phyloP scores from a whole-genome alignment of 176 grass and related monocot species.

The Oryza longistaminata region DNA sequence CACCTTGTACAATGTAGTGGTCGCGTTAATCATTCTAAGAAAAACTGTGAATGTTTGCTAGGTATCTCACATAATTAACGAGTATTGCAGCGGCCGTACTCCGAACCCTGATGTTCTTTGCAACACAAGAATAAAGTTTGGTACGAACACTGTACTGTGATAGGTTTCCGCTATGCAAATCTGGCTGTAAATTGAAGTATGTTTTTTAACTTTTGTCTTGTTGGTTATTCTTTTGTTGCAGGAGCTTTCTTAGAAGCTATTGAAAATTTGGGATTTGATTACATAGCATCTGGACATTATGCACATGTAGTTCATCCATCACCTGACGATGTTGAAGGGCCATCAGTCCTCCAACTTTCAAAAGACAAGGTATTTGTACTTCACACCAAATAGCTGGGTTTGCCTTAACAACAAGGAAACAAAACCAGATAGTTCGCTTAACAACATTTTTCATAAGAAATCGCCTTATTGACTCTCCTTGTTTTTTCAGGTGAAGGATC shows the following conservation, averaged over 20 bases:
- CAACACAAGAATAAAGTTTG: conserved; percentile 98
- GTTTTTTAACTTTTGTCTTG: background rate
- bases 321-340: conserved; percentile 27
- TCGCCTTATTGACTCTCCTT: conserved; percentile 24
- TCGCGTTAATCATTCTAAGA: conserved; percentile 11
- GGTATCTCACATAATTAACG: conserved; percentile 94
- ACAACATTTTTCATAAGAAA: background rate
- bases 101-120: conserved; percentile 97
- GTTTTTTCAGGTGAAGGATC: conserved; percentile 83
- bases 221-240: conserved; percentile 34
- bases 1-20: background rate
- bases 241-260: conserved; percentile 88
- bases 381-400: background rate
- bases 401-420: background rate
- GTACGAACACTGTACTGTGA: conserved; percentile 38
- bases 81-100: conserved; percentile 78
- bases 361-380: conserved; percentile 57
- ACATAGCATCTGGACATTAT: conserved; percentile 98
- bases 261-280: conserved; percentile 78
- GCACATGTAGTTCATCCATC: conserved; percentile 66
- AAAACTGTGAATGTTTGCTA: conserved; percentile 40
- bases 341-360: conserved; percentile 74
- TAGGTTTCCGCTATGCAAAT: background rate
- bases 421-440: conserved; percentile 9
- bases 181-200: background rate